Evolutionary conservation across 148 eudicot species (phyloP), one percentile per base, ranked within the genome.

Genomic region (Bassia scoparia): DNA sequence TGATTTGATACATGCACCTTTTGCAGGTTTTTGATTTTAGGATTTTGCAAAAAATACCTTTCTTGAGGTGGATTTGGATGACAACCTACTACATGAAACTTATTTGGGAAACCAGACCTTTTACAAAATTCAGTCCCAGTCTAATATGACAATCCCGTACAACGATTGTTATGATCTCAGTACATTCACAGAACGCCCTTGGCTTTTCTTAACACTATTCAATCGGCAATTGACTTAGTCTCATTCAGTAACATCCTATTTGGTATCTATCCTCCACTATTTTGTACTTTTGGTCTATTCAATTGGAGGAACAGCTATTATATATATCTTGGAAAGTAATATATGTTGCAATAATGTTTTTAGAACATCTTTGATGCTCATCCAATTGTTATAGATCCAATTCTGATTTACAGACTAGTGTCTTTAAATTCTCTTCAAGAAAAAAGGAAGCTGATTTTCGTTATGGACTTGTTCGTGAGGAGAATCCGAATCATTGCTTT

Each of bases 41-140:
- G 98, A 92, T 83, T 90, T 81, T 86, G 93, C 98, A 26, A 87
- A 85, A 79, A 96, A 92, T 24, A 88, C 83, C 46, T 91, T 92
- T 81, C n/a, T 82, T 92, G 82, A 83, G 96, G 79, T 92, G 98
- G 98, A 88, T 93, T 73, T 92, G 98, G 98, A 92, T 92, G 98
- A 92, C 98, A 69, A 84, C 81, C n/a, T 84, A 77, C 82, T 92
- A 92, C 76, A 84, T 92, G 87, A 81, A 86, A 27, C 98, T 65
- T 92, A 92, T 83, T 71, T 92, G 58, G 84, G 79, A 83, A n/a
- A 90, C 72, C 89, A 74, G 68, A 86, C n/a, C 13, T 92, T 92
- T 63, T 90, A 92, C 86, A 87, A 86, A n/a, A 88, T 92, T 77
- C 98, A 92, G 80, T 88, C 98, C 24, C 93, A 88, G 54, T 88